Evolutionary conservation across 148 eudicot species (phyloP).

Genomic region (Euryodendron excelsum): DNA sequence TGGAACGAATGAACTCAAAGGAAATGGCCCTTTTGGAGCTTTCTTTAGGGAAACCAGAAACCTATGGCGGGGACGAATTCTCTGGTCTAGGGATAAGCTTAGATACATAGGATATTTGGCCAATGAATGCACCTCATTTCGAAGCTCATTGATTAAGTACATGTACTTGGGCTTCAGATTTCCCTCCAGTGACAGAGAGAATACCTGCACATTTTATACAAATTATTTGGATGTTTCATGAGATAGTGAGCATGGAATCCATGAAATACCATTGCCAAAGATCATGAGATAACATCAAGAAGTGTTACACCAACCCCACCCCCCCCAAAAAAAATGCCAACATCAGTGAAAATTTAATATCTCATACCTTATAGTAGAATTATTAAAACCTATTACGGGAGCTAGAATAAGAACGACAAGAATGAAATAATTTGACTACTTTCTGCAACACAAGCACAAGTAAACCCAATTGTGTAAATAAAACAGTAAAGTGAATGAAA

Average conservation of each 20-base stretch:
- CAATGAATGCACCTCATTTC: constrained; percentile 76
- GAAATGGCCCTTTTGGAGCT: constrained; percentile 94
- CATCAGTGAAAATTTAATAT: not conserved
- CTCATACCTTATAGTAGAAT: not conserved
- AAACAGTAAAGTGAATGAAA: not conserved
- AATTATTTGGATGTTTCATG: not conserved
- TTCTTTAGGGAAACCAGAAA: constrained; percentile 77
- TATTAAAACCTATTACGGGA: not conserved
- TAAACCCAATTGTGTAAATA: not conserved
- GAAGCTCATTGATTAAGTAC: constrained; percentile 84
- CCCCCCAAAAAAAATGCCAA: too few relatives aligned
- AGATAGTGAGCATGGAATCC: not conserved
- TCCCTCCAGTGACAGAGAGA: constrained; percentile 85
- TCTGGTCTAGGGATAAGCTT: constrained; percentile 91
- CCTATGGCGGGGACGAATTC: constrained; percentile 93
- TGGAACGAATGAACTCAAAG: constrained; percentile 83
- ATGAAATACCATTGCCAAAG: not conserved
- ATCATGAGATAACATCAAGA: not conserved
- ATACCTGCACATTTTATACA: constrained; percentile 52
- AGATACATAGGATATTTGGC: constrained; percentile 91
- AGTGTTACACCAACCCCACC: not conserved
- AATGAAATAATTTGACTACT: not conserved
- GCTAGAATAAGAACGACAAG: not conserved
- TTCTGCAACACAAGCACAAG: not conserved
- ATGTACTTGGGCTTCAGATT: constrained; percentile 88